Conservation (phyloP, 164 flowering plant genomes). For the Houttuynia cordata region DNA sequence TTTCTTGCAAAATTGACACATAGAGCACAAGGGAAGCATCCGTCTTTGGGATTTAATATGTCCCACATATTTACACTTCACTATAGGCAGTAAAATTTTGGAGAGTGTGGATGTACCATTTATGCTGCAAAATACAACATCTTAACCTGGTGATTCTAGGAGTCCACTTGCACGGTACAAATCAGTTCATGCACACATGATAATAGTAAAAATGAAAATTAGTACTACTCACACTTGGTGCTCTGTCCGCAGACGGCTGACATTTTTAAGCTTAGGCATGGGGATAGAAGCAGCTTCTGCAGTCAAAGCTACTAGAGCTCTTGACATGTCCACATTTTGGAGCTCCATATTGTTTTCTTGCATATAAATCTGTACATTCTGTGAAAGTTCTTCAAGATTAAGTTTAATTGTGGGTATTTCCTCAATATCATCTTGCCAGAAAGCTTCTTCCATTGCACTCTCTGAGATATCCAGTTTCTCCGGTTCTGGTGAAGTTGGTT, state of each 20-base stretch:
- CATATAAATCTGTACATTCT: constrained; percentile 55
- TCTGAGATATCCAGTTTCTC: constrained; percentile 29
- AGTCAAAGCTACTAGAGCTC: constrained; percentile 46
- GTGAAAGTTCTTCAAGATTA: constrained; percentile 53
- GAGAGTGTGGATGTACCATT: no score
- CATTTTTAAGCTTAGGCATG: constrained; percentile 43
- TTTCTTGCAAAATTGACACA: neutral
- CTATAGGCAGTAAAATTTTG: no score
- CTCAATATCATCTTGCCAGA: constrained; percentile 49
- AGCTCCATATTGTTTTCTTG: constrained; percentile 50
- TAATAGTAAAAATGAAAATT: neutral
- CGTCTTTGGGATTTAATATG: no score
- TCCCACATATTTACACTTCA: no score
- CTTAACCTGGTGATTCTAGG: neutral
- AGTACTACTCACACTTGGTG: constrained; percentile 37
- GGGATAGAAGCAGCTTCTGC: constrained; percentile 57
- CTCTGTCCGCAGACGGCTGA: constrained; percentile 55
- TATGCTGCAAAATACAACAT: neutral
- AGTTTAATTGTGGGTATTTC: constrained; percentile 87
- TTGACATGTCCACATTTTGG: constrained; percentile 66
- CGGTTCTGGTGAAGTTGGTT: constrained; percentile 68
- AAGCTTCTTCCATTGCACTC: constrained; percentile 59
- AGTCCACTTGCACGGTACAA: neutral
- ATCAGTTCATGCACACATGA: neutral
- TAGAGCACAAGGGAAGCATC: neutral